A percentile compares a stretch with the other conserved stretches of the same genome.
phyloP scores from a whole-genome alignment of 2,329 filamentous ascomycete genomes.

The Aspergillus sclerotialis region DNA sequence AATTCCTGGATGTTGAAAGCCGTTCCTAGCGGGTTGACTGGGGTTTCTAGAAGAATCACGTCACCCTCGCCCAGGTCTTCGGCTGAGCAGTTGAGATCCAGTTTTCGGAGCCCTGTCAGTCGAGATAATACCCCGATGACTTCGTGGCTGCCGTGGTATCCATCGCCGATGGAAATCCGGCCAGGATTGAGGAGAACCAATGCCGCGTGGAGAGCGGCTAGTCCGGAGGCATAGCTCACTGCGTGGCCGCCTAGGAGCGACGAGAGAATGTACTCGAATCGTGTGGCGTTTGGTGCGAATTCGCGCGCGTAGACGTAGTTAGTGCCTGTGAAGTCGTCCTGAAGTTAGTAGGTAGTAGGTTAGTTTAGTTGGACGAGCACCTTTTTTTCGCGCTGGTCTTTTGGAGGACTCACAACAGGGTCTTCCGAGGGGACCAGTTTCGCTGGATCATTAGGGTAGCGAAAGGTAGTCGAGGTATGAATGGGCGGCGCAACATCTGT shows the following conservation, averaged over 20 bases:
- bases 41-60: constrained; percentile 85
- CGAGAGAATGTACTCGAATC: constrained; percentile 76
- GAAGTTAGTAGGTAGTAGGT: constrained; percentile 1
- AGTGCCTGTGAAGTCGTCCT: constrained; percentile 19
- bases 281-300: constrained; percentile 70
- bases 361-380: background rate
- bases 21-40: constrained; percentile 82
- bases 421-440: constrained; percentile 50
- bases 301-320: constrained; percentile 78
- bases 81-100: constrained; percentile 63
- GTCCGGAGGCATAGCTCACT: constrained; percentile 75
- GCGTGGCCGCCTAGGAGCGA: constrained; percentile 59
- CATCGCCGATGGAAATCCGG: constrained; percentile 71
- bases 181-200: constrained; percentile 78
- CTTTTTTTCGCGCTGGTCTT: background rate
- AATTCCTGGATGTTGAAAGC: constrained; percentile 67
- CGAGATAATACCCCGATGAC: constrained; percentile 68
- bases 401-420: constrained; percentile 40
- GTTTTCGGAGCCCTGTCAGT: constrained; percentile 65
- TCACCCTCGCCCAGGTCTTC: constrained; percentile 68
- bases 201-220: constrained; percentile 82
- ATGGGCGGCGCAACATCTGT: constrained; percentile 80
- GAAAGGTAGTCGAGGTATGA: constrained; percentile 86
- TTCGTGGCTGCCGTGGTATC: constrained; percentile 92
- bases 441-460: constrained; percentile 67